A percentile compares a stretch with the other conserved stretches of the same genome.
phyloP scores from a whole-genome alignment of 2,329 filamentous ascomycete species.

The Diaporthe citrichinensis region DNA sequence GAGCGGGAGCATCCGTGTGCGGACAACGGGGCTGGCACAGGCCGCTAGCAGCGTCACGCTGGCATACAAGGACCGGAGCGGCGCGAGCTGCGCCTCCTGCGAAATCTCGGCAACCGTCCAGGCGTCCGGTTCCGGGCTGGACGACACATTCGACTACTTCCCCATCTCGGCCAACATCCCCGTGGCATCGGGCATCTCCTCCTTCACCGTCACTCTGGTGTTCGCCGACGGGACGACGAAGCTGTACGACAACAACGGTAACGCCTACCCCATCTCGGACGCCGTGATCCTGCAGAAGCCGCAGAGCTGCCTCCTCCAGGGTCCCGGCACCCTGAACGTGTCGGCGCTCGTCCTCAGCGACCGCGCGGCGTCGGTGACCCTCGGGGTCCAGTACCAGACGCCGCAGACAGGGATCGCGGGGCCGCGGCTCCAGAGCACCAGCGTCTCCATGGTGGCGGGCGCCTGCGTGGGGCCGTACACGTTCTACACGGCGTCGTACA shows the following conservation, averaged over 20 bases:
- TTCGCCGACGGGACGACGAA: conserved; percentile 58
- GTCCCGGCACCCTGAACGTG: conserved; percentile 58
- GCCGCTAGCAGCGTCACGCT: conserved; percentile 64
- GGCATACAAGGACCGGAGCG: conserved; percentile 69
- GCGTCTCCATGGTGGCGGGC: conserved; percentile 57
- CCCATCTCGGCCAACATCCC: conserved; percentile 66
- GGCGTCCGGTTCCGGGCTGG: conserved; percentile 68
- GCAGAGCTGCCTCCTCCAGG: conserved; percentile 68
- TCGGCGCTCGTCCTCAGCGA: conserved; percentile 66
- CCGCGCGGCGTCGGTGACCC: conserved; percentile 56
- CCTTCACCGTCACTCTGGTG: conserved; percentile 66
- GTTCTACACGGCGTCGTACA: conserved; percentile 59
- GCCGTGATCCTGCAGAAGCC: conserved; percentile 67
- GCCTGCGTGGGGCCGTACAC: conserved; percentile 64
- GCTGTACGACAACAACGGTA: conserved; percentile 70
- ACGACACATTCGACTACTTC: conserved; percentile 72
- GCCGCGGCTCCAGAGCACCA: conserved; percentile 55
- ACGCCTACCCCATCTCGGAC: conserved; percentile 68
- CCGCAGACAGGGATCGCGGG: conserved; percentile 57
- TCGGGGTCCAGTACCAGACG: conserved; percentile 61
- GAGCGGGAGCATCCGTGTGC: conserved; percentile 69
- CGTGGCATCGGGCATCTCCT: conserved; percentile 71
- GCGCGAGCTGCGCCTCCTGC: conserved; percentile 62
- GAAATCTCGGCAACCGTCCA: conserved; percentile 61
- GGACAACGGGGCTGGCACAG: conserved; percentile 62